Evolutionary conservation across 192 early-diverging fungal species (phyloP).

Genomic region (Gryganskiella cystojenkinii): DNA sequence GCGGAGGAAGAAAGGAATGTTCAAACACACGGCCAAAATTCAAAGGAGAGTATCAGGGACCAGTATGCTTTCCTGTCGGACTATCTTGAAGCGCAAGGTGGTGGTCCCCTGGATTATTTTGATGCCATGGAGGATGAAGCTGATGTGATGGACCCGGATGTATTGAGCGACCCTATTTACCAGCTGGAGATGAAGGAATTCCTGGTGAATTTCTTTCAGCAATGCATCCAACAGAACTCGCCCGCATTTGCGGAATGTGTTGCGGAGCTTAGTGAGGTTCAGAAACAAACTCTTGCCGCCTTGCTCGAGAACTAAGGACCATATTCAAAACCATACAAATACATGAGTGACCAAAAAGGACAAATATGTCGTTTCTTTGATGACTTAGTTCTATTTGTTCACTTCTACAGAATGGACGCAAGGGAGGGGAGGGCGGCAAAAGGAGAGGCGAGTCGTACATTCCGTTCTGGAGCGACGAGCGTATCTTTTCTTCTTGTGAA

Average conservation of each 20-base stretch:
- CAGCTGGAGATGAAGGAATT: slow-evolving; percentile 69
- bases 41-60: neutral
- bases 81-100: slow-evolving; percentile 41
- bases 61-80: slow-evolving; percentile 7
- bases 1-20: neutral
- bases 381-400: neutral
- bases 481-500: too few relatives aligned
- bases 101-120: neutral
- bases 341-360: neutral
- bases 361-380: neutral
- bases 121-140: slow-evolving; percentile 50
- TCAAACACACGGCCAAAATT: neutral
- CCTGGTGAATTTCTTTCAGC: slow-evolving; percentile 63
- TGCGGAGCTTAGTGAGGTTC: slow-evolving; percentile 15
- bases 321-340: neutral
- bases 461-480: too few relatives aligned
- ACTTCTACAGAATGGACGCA: neutral
- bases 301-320: neutral
- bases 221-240: slow-evolving; percentile 36
- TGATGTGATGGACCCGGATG: slow-evolving; percentile 69
- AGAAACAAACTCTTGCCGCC: neutral
- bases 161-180: slow-evolving; percentile 71
- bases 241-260: slow-evolving; percentile 12
- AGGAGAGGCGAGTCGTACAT: neutral
- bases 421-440: neutral